Base-by-base conservation (phyloP, 371 early-diverging fungal species). In the Quaeritorhiza haematococci region DNA sequence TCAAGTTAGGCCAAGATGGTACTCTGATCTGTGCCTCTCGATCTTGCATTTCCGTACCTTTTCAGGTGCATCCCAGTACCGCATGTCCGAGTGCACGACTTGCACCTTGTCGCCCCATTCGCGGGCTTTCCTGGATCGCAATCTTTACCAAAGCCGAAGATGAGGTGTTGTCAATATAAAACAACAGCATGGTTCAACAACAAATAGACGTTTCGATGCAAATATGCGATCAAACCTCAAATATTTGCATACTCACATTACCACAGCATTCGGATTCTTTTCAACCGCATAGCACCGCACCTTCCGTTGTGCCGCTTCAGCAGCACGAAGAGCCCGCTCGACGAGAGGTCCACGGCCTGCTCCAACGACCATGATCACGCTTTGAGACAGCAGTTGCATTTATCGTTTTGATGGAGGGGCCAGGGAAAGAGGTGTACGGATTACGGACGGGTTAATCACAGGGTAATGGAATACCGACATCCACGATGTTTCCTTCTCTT, bases 181-280 rank as follows among this genome's bases (percentile, higher is more conserved):
- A 55, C 38, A 56, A 3, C 50, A n/a, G 26, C 4, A 27, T 30
- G 2, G 56, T 30, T 35, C 50, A 38, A 2, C 3, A 15, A 55
- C n/a, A 3, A 35, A 38, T 23, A 6, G 26, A 34, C 7, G 17
- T 55, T n/a, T 1, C 17, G 24, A 15, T 41, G 23, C 6, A 17
- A 19, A 17, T 30, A 42, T 21, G 3, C 30, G 17, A 3, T 53
- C 26, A 17, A 29, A 41, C n/a, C 28, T 28, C 28, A 2, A 19
- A n/a, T 38, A 13, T n/a, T 13, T 38, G 13, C 38, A 21, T 7
- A 63, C 82, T 72, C 78, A 86, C 84, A 86, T 90, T 10, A 94
- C 89, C 75, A 88, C 84, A 0, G 95, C 96, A 64, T 92, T 94
- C 0, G 92, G 89, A 61, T 96, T 97, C 79, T 97, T 96, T 63